phyloP scores from a whole-genome alignment of 805 yeast genomes.

The Brettanomyces anomalus region DNA sequence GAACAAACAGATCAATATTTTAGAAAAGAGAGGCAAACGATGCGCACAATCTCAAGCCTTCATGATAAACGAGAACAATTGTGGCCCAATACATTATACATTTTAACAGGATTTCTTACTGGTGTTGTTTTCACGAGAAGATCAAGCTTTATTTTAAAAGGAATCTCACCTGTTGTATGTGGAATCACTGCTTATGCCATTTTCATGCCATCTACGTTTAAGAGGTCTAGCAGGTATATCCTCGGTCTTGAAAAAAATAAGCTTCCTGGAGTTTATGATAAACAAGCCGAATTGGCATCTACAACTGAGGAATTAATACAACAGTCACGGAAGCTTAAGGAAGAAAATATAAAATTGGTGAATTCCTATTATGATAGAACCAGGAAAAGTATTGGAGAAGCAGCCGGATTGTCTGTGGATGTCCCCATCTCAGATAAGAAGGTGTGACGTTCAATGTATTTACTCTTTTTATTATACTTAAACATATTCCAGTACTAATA shows the following conservation, averaged over 20 bases:
- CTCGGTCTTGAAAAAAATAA: slow-evolving; percentile 53
- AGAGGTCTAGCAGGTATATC: slow-evolving; percentile 46
- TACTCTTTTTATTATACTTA: not conserved
- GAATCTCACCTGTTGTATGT: slow-evolving; percentile 46
- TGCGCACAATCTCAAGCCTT: slow-evolving; percentile 52
- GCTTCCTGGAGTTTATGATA: slow-evolving; percentile 55
- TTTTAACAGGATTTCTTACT: slow-evolving; percentile 57
- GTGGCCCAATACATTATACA: slow-evolving; percentile 62
- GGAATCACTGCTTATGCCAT: slow-evolving; percentile 59
- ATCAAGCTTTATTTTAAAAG: slow-evolving; percentile 46
- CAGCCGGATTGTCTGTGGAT: slow-evolving; percentile 63
- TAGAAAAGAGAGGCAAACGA: slow-evolving; percentile 52
- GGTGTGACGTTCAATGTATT: slow-evolving; percentile 8
- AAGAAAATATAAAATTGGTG: slow-evolving; percentile 30
- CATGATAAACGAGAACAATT: slow-evolving; percentile 60
- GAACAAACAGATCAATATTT: slow-evolving; percentile 42
- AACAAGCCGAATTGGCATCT: slow-evolving; percentile 43
- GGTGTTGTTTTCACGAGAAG: slow-evolving; percentile 71
- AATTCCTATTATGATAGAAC: slow-evolving; percentile 24
- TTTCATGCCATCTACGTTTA: slow-evolving; percentile 66
- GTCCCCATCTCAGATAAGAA: slow-evolving; percentile 48
- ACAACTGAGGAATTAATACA: slow-evolving; percentile 36
- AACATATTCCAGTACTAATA: not conserved
- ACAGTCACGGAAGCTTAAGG: slow-evolving; percentile 33
- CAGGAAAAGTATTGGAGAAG: slow-evolving; percentile 36